Conservation (phyloP, 2,329 filamentous ascomycete species). For the Acephala macrosclerotiorum region DNA sequence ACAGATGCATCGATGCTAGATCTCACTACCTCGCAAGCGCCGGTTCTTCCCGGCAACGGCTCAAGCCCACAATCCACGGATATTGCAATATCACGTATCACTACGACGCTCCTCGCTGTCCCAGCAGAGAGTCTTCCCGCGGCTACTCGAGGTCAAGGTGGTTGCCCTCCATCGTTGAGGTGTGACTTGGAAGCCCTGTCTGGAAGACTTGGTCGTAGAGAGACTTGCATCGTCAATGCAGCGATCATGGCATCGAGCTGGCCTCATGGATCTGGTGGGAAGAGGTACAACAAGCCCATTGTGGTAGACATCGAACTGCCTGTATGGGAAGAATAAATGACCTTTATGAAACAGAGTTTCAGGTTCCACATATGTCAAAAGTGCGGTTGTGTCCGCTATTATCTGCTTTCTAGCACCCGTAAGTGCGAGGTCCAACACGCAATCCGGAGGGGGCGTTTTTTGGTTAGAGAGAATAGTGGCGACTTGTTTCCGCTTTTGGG, state of each 20-base stretch:
- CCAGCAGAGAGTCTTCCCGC: conserved; percentile 25
- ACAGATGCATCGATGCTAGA: background rate
- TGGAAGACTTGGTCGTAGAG: conserved; percentile 49
- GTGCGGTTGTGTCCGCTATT: background rate
- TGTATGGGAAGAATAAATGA: conserved; percentile 50
- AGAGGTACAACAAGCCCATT: conserved; percentile 78
- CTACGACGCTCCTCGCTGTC: conserved; percentile 25
- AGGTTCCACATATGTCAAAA: background rate
- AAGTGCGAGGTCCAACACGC: background rate
- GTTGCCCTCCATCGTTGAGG: conserved; percentile 49
- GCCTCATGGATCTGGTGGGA: conserved; percentile 65
- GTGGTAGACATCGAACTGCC: conserved; percentile 83
- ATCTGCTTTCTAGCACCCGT: background rate
- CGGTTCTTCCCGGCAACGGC: background rate
- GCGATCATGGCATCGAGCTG: conserved; percentile 74
- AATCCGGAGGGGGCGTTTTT: no score
- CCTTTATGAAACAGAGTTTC: background rate
- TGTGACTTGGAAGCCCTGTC: conserved; percentile 51
- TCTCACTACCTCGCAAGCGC: background rate
- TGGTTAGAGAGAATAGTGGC: no score
- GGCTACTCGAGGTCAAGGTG: conserved; percentile 50
- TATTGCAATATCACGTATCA: conserved; percentile 21
- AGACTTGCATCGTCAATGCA: conserved; percentile 84
- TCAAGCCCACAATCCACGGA: conserved; percentile 11
- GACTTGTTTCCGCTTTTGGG: no score